Base-by-base conservation (phyloP, 1,139 yeast species). In the Geotrichum histeridarum region DNA sequence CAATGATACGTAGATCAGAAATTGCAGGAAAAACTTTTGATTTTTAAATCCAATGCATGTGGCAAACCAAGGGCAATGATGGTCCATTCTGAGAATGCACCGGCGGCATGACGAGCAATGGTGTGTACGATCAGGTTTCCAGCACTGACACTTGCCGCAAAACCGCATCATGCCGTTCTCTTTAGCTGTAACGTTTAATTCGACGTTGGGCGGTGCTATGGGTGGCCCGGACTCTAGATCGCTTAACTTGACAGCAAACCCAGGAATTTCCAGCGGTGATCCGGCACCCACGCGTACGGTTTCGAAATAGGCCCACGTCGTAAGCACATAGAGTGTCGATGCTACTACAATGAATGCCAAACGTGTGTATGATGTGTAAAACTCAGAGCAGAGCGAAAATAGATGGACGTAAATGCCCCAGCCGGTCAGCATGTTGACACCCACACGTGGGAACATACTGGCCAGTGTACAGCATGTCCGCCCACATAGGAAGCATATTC, bases 31-130 rank as follows among this genome's bases (percentile, higher is more conserved):
- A 64, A 74, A 80, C 70, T 88, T 86, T 64, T 88, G 91, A 70
- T 91, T 91, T 48, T 72, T 72, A 70, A 78, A 85, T 0, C 99
- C 99, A 54, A 94, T 81, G 68, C 99, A 93, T 11, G 81, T 76
- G 4, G 95, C 82, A 67, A 93, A 90, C 99, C 99, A 93, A 0
- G 99, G 98, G 67, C 99, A 93, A 69, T 93, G 98, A 67, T 93
- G 99, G 56, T 87, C 79, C 77, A 73, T 73, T 39, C 70, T 62
- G 45, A 73, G 60, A 11, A 71, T 61, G 55, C 77, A 73, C 38
- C 58, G 55, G 36, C 67, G 62, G 58, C 77, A 74, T 22, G 68
- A 59, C 18, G 71, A 61, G 62, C 77, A 73, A 56, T 73, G 77
- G 54, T 73, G 77, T 1, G 76, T 63, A 55, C 99, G 73, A 67